phyloP scores from a whole-genome alignment of 2,329 filamentous ascomycete species.

The Hypoxylon rubiginosum region DNA sequence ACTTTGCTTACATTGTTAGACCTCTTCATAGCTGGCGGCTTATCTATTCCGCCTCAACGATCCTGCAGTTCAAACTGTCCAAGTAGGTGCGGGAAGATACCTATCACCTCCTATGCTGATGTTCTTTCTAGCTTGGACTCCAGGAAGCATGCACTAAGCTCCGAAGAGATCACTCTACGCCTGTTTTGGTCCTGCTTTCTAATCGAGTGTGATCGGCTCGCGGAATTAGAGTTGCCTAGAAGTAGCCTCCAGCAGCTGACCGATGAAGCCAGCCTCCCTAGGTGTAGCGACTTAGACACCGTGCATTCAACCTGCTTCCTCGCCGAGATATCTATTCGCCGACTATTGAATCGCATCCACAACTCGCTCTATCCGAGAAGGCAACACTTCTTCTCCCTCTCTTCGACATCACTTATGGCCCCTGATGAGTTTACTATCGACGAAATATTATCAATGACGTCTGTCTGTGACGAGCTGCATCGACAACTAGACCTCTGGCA shows the following conservation, averaged over 20 bases:
- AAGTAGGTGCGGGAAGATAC: background rate
- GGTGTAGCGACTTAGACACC: background rate
- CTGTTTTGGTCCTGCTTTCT: slow-evolving; percentile 2
- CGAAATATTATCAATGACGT: slow-evolving; percentile 1
- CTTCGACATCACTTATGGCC: background rate
- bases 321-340: background rate
- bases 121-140: background rate
- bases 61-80: background rate
- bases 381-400: background rate
- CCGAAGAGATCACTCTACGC: background rate
- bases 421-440: slow-evolving; percentile 1
- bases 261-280: background rate
- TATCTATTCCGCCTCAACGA: background rate
- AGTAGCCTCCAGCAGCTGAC: slow-evolving; percentile 2
- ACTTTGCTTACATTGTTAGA: background rate
- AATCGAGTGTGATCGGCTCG: background rate
- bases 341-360: background rate
- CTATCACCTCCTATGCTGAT: background rate
- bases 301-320: background rate
- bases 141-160: background rate
- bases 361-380: background rate
- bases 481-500: background rate
- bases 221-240: background rate
- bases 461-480: background rate
- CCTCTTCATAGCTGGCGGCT: background rate